Conservation (phyloP, 108 stramenopile species). For the Skeletonema tropicum region DNA sequence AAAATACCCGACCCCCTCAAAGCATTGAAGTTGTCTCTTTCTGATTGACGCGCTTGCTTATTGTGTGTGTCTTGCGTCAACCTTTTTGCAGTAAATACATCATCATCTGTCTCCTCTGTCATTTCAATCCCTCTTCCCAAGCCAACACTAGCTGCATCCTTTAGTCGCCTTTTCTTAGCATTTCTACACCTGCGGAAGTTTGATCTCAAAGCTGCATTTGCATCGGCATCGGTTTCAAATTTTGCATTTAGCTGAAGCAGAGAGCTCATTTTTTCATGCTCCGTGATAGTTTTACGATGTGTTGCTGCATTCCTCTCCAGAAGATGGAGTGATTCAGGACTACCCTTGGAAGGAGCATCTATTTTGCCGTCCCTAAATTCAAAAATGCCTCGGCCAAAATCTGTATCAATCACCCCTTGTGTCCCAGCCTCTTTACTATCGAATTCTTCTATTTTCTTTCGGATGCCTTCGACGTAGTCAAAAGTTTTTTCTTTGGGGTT, state of each 20-base stretch:
- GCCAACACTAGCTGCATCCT: constrained; percentile 52
- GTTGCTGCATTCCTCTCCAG: constrained; percentile 54
- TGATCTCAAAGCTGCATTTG: constrained; percentile 68
- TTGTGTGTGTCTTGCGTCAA: constrained; percentile 1
- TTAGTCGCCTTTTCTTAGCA: constrained; percentile 53
- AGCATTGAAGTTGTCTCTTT: constrained; percentile 21
- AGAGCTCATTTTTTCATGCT: constrained; percentile 57
- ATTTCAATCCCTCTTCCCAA: constrained; percentile 67
- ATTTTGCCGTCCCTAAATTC: constrained; percentile 35
- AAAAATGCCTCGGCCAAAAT: constrained; percentile 44
- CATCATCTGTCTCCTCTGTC: constrained; percentile 25
- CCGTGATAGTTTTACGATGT: constrained; percentile 55
- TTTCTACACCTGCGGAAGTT: constrained; percentile 66
- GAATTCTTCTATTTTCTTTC: constrained; percentile 65
- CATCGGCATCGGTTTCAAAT: constrained; percentile 60
- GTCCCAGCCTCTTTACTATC: constrained; percentile 55
- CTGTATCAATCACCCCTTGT: constrained; percentile 48
- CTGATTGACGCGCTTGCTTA: constrained; percentile 11
- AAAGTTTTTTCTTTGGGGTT: constrained; percentile 60
- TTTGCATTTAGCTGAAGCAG: constrained; percentile 54
- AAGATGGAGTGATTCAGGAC: constrained; percentile 29
- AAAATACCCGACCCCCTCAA: constrained; percentile 29
- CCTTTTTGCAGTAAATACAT: constrained; percentile 36
- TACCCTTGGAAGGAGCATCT: constrained; percentile 9
- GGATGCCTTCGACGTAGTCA: constrained; percentile 80